Percentiles rank a stretch among this genome's conserved stretches.
Evolutionary conservation across 139 green algal species (phyloP).

Genomic region (Microglena sp.): DNA sequence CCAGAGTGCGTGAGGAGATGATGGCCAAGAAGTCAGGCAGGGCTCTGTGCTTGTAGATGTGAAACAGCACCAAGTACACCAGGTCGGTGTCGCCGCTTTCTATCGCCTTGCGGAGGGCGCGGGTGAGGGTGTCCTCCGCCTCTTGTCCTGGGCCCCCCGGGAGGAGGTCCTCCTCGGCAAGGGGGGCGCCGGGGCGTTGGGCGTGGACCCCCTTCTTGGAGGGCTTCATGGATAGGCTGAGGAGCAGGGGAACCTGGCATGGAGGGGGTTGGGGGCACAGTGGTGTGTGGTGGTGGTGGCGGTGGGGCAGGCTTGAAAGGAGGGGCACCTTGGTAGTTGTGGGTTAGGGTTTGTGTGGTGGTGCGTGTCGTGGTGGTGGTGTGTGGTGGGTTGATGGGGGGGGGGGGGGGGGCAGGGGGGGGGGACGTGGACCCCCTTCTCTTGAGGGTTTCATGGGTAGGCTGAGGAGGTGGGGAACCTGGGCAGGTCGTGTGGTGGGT

Average conservation of each 20-base stretch:
- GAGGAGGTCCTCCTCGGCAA: background rate
- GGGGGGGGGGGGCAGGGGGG: background rate
- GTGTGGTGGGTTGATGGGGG: no score
- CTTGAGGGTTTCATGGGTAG: slow-evolving; percentile 13
- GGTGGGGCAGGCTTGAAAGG: no score
- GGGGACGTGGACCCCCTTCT: background rate
- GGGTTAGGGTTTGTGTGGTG: no score
- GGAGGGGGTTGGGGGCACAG: background rate
- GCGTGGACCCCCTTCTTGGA: background rate
- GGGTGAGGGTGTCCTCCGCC: slow-evolving; percentile 27
- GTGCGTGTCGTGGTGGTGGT: no score
- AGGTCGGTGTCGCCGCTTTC: slow-evolving; percentile 76
- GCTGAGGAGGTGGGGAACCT: slow-evolving; percentile 40
- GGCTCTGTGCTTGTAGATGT: slow-evolving; percentile 26
- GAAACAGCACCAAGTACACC: slow-evolving; percentile 63
- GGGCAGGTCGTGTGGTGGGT: no score
- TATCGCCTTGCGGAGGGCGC: slow-evolving; percentile 59
- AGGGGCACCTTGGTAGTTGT: no score
- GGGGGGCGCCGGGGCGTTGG: background rate
- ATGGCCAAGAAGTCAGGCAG: slow-evolving; percentile 42
- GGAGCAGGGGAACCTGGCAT: slow-evolving; percentile 36
- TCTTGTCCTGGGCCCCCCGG: background rate
- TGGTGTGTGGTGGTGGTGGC: background rate
- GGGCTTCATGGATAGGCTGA: slow-evolving; percentile 23
- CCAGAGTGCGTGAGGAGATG: slow-evolving; percentile 21